Evolutionary conservation across 2,329 filamentous ascomycete genomes (phyloP).

Genomic region (Monilinia vaccinii-corymbosi): DNA sequence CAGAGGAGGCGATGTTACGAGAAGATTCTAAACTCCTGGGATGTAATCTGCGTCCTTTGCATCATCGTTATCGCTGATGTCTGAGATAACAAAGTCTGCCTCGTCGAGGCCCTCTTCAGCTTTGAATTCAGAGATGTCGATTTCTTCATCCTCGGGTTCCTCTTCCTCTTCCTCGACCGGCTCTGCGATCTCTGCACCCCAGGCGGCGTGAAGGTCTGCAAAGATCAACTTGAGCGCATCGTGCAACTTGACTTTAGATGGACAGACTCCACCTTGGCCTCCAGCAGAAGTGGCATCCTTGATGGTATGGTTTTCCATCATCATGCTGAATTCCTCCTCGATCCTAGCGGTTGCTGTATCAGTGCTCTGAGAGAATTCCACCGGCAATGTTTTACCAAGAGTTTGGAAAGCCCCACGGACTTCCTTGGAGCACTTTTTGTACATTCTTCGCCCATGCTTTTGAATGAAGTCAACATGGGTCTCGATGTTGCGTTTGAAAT

Average conservation of each 20-base stretch:
- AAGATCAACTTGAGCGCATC: background rate
- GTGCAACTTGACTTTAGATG: background rate
- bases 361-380: background rate
- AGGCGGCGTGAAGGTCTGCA: background rate
- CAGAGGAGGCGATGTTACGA: too few relatives aligned
- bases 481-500: conserved; percentile 12
- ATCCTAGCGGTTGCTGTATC: background rate
- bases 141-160: background rate
- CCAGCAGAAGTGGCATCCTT: background rate
- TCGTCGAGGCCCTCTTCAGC: background rate
- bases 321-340: background rate
- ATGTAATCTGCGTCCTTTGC: background rate
- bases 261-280: background rate
- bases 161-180: background rate
- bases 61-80: background rate
- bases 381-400: background rate
- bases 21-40: background rate
- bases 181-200: background rate
- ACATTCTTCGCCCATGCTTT: conserved; percentile 7
- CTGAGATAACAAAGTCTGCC: background rate
- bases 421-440: background rate
- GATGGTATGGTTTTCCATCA: background rate
- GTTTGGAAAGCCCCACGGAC: background rate
- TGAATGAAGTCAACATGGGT: conserved; percentile 5
- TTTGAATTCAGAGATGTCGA: background rate